Base-by-base conservation (phyloP, 495 filamentous ascomycete species). In the Ascodesmis nigricans region DNA sequence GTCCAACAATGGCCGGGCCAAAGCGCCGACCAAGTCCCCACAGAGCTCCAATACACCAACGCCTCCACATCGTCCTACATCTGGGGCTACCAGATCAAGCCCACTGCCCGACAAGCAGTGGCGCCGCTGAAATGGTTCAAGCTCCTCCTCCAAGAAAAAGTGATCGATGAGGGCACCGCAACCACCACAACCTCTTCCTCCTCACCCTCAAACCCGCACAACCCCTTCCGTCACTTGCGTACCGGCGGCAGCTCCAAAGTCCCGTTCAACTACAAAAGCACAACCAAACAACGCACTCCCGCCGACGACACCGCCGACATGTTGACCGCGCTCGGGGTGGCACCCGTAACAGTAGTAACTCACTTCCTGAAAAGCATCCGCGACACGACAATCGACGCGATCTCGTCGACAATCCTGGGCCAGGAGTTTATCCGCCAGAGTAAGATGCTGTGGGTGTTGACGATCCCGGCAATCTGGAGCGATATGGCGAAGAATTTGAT, bases 91-190 rank as follows among this genome's bases (percentile, higher is more conserved):
- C 70, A 76, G 45, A 75, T 78, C 58, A 63, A 65, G 47, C 71
- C 73, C 16, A 71, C 73, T 49, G 70, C 73, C 52, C 60, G 65
- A 22, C 62, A 73, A 21, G n/a, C n/a, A n/a, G n/a, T n/a, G n/a
- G n/a, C n/a, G n/a, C n/a, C n/a, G n/a, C 60, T 78, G 29, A 70
- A 73, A 7, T 78, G 73, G 49, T 75, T 78, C 55, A 78, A 78
- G 58, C 59, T 78, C 18, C 77, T 77, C 49, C 68, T 78, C 34
- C 73, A 78, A n/a, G n/a, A n/a, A n/a, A n/a, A n/a, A n/a, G n/a
- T n/a, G n/a, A n/a, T n/a, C n/a, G n/a, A n/a, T n/a, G n/a, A n/a
- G n/a, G n/a, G n/a, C n/a, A n/a, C n/a, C n/a, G n/a, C n/a, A n/a
- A n/a, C n/a, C n/a, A n/a, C n/a, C n/a, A n/a, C n/a, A n/a, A n/a